phyloP scores from a whole-genome alignment of 305 asterid genomes.

The Vinca major region DNA sequence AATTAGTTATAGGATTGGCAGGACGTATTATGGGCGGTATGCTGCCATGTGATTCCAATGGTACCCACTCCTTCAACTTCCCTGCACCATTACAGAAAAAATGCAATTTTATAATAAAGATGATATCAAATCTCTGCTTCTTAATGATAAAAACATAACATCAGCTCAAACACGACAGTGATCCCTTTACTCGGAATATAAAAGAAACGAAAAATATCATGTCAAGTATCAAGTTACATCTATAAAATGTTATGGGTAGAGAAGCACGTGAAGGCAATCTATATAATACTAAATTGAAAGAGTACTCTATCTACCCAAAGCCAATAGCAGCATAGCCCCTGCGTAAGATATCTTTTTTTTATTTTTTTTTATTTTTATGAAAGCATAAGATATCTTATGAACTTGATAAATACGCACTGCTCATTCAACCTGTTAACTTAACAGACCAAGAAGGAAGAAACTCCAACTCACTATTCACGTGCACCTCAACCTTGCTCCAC shows the following conservation, averaged over 20 bases:
- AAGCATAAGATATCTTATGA: not conserved
- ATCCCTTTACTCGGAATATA: not conserved
- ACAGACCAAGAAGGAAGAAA: not conserved
- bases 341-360: not conserved
- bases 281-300: not conserved
- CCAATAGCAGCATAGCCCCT: not conserved
- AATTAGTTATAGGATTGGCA: slow-evolving; percentile 51
- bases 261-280: not conserved
- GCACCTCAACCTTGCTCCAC: not conserved
- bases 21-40: slow-evolving; percentile 52
- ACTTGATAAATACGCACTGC: not conserved
- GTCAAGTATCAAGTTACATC: not conserved
- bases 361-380: no score
- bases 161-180: not conserved
- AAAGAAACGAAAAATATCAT: not conserved
- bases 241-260: not conserved
- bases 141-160: not conserved
- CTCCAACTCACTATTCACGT: not conserved
- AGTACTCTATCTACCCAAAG: not conserved
- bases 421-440: not conserved
- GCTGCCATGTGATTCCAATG: slow-evolving; percentile 52
- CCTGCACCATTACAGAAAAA: slow-evolving; percentile 34
- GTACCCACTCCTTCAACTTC: slow-evolving; percentile 74
- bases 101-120: not conserved
- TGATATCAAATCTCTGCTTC: not conserved